phyloP scores from a whole-genome alignment of 1,284 basidiomycete genomes.

The Ganoderma resinaceum region DNA sequence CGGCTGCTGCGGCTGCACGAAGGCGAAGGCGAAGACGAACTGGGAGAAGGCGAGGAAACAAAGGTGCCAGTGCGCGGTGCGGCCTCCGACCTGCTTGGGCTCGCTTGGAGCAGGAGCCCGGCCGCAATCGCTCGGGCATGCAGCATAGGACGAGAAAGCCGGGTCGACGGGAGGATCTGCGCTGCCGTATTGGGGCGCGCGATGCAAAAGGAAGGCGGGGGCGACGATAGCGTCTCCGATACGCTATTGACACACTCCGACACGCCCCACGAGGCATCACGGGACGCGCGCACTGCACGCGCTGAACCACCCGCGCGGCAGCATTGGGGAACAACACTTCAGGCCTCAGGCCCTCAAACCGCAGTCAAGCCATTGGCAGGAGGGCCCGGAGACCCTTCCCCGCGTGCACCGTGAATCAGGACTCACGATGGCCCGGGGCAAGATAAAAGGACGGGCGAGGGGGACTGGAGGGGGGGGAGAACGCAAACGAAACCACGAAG shows the following conservation, averaged over 20 bases:
- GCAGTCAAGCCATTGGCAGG: neutral
- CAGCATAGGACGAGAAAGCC: neutral
- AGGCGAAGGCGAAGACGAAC: neutral
- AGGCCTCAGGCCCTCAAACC: neutral
- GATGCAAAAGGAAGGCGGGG: neutral
- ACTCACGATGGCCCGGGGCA: no score
- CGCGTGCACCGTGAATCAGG: no score
- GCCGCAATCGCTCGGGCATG: neutral
- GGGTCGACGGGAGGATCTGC: neutral
- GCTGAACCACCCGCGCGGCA: constrained; percentile 1
- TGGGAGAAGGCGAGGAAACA: neutral
- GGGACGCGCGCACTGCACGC: neutral
- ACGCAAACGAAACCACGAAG: neutral
- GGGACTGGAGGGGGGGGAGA: neutral
- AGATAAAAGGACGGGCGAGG: constrained; percentile 4
- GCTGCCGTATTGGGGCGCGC: neutral
- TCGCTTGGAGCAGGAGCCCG: neutral
- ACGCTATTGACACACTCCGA: neutral
- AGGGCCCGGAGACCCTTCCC: neutral
- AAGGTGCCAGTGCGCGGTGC: neutral
- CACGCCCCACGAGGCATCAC: neutral
- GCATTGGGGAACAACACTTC: neutral
- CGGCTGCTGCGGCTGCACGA: neutral
- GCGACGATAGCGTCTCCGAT: neutral
- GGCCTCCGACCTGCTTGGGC: neutral